Evolutionary conservation across 768 basidiomycete genomes (phyloP).

Genomic region (Tricholoma matsutake): DNA sequence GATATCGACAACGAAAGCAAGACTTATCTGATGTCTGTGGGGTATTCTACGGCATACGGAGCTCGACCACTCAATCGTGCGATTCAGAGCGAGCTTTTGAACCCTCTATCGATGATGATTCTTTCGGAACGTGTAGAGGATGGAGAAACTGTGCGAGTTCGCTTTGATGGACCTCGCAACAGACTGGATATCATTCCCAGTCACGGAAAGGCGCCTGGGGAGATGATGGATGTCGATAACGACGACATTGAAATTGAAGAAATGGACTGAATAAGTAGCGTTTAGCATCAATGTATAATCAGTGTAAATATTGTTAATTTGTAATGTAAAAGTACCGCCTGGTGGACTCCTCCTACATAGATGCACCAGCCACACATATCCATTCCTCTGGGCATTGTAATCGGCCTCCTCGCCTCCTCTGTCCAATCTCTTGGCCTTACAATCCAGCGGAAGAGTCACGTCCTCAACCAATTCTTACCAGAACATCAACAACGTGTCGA

Average conservation of each 20-base stretch:
- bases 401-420: constrained; percentile 79
- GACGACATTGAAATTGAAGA: constrained; percentile 69
- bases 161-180: constrained; percentile 82
- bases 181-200: constrained; percentile 77
- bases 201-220: constrained; percentile 54
- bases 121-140: constrained; percentile 82
- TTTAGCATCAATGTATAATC: no score
- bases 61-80: constrained; percentile 90
- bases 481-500: constrained; percentile 62
- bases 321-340: no score
- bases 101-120: constrained; percentile 83
- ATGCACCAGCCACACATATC: constrained; percentile 32
- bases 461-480: constrained; percentile 74
- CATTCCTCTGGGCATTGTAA: constrained; percentile 49
- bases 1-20: constrained; percentile 76
- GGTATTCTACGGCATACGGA: constrained; percentile 82
- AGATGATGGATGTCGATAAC: constrained; percentile 59
- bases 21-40: constrained; percentile 68
- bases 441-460: constrained; percentile 91
- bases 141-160: constrained; percentile 70
- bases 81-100: constrained; percentile 90
- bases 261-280: constrained; percentile 40
- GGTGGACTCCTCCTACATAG: no score
- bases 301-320: no score
- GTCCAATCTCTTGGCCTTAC: constrained; percentile 91